These are phyloP conservation scores for Ramaria sp. DNA, from an alignment of 768 basidiomycete species.

Conservation along the genomic window DNA sequence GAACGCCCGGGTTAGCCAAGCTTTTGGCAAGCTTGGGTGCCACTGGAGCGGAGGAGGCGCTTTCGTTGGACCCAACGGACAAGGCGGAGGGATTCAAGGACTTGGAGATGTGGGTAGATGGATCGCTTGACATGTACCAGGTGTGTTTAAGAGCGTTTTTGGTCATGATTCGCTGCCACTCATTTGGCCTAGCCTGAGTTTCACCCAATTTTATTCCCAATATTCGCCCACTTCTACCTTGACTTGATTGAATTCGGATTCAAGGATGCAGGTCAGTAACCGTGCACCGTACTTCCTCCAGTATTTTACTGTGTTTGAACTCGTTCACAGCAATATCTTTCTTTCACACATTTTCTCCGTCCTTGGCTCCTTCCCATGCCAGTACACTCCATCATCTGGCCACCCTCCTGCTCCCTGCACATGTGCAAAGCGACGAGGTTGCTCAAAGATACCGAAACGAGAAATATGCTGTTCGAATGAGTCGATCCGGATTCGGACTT, in stretches of 20 bases:
- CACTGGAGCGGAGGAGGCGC: constrained; percentile 72
- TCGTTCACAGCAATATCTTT: constrained; percentile 54
- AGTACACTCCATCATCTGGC: constrained; percentile 67
- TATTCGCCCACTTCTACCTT: constrained; percentile 95
- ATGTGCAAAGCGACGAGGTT: constrained; percentile 73
- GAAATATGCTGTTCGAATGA: constrained; percentile 85
- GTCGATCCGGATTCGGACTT: constrained; percentile 82
- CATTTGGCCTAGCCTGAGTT: constrained; percentile 66
- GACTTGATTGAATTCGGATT: constrained; percentile 88
- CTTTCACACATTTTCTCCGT: constrained; percentile 56
- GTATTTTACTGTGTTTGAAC: background rate
- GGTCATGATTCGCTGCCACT: background rate
- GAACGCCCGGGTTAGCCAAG: constrained; percentile 42
- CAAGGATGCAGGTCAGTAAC: constrained; percentile 68
- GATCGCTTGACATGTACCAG: constrained; percentile 84
- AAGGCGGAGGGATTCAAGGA: constrained; percentile 80
- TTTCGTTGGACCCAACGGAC: constrained; percentile 73
- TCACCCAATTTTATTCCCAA: constrained; percentile 84
- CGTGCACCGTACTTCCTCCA: background rate
- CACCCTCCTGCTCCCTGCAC: constrained; percentile 68
- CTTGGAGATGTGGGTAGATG: constrained; percentile 81
- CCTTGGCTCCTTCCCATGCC: constrained; percentile 55
- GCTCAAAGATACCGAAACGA: constrained; percentile 82
- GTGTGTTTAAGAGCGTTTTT: constrained; percentile 30
- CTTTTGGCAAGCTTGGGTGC: constrained; percentile 68